Base-by-base conservation (phyloP, 257 asterid genomes). In the Scutellaria minor region DNA sequence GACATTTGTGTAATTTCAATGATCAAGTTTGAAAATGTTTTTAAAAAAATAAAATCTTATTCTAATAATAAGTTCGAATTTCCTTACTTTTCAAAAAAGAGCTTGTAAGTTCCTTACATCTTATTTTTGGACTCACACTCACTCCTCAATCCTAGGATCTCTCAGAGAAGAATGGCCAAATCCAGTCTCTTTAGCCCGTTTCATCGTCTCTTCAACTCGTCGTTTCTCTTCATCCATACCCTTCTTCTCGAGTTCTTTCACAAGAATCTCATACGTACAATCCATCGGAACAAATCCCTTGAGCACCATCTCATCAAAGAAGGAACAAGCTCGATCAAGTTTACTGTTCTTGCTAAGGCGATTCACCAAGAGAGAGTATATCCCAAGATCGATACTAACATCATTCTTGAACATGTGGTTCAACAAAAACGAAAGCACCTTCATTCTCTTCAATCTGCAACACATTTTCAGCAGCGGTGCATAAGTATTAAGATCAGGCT, bases 391-490 rank as follows among this genome's bases (percentile, higher is more conserved):
- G 46, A 88, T 64, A 78, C 91, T 74, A 39, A 95, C 84, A 54
- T 88, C 85, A 35, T 92, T 90, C 70, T 75, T 79, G 75, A 87
- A 88, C 99, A 95, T 90, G 75, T 92, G 99, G 47, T 56, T 79
- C 82, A 95, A 64, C 84, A 95, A 64, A 84, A 90, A 88, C 6
- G 88, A 64, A 52, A 95, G 92, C 80, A 88, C 96, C 80, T 88
- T 95, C 94, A 83, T 85, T 77, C 98, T 85, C 37, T 75, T 83
- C 85, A 90, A 62, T 64, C 65, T 87, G 80, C 96, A 95, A 77
- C 98, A 91, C 99, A 95, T 85, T 76, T 92, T 95, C 81, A 95
- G 47, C 61, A 95, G 70, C 3, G 98, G 99, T 0, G 72, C 77
- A 31, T 92, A 95, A 37, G 98, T 90, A 48, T 68, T 60, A 37